phyloP scores from a whole-genome alignment of 2,329 filamentous ascomycete genomes.

The Elsinoe fawcettii region DNA sequence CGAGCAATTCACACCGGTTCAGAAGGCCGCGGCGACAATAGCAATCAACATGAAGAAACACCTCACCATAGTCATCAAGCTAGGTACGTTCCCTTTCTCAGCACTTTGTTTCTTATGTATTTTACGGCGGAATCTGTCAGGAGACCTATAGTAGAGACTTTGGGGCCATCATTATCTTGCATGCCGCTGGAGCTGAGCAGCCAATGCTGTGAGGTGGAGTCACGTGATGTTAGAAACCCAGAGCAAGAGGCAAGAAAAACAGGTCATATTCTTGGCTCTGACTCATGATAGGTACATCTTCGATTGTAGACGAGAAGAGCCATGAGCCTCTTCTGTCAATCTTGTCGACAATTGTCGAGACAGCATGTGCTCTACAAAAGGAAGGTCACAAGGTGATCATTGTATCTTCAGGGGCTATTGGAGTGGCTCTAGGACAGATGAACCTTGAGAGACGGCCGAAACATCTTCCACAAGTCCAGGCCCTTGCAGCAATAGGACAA shows the following conservation, averaged over 20 bases:
- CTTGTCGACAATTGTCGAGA: conserved; percentile 87
- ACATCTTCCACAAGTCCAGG: conserved; percentile 83
- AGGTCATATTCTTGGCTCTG: conserved; percentile 2
- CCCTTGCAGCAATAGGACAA: conserved; percentile 90
- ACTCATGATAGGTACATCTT: conserved; percentile 71
- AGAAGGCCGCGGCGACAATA: neutral
- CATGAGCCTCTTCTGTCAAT: conserved; percentile 90
- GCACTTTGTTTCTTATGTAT: neutral
- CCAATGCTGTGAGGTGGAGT: too few species aligned
- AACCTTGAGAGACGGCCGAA: conserved; percentile 80
- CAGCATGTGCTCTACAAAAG: conserved; percentile 74
- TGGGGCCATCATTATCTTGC: too few species aligned
- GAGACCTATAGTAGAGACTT: too few species aligned
- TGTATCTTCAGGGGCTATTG: conserved; percentile 94
- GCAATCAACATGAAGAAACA: conserved; percentile 56
- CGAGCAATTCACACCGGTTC: neutral
- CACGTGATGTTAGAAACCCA: too few species aligned
- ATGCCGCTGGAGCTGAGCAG: too few species aligned
- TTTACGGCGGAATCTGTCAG: neutral
- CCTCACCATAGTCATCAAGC: conserved; percentile 76
- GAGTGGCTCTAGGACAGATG: conserved; percentile 85
- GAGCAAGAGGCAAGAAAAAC: too few species aligned
- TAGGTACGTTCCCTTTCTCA: conserved; percentile 50
- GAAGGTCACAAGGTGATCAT: conserved; percentile 93
- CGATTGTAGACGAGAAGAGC: conserved; percentile 94